Evolutionary conservation across 495 filamentous ascomycete species (phyloP).

Genomic region (Talaromyces trachyspermus): DNA sequence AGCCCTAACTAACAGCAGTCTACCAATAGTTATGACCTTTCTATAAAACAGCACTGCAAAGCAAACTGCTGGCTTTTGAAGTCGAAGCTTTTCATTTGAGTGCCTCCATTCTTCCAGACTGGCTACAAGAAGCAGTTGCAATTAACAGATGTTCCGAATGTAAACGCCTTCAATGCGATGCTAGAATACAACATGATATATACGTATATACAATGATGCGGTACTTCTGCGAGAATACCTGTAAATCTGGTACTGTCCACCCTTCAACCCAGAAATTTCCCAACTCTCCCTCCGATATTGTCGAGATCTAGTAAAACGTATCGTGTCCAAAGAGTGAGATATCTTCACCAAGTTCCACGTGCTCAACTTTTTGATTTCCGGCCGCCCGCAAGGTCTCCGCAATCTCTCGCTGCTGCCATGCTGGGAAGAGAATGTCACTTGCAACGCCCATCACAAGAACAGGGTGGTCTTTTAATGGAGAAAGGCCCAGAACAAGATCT

Average conservation of each 20-base stretch:
- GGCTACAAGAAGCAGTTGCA: neutral
- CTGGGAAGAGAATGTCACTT: slow-evolving; percentile 94
- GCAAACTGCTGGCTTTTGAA: slow-evolving; percentile 47
- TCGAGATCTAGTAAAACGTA: slow-evolving; percentile 91
- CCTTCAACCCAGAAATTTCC: slow-evolving; percentile 60
- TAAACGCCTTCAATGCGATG: slow-evolving; percentile 1
- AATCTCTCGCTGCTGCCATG: slow-evolving; percentile 96
- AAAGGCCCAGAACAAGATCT: slow-evolving; percentile 73
- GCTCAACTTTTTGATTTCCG: slow-evolving; percentile 73
- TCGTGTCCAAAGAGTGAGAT: slow-evolving; percentile 92
- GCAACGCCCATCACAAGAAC: slow-evolving; percentile 89
- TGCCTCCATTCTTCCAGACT: slow-evolving; percentile 43
- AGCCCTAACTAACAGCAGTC: too few species aligned
- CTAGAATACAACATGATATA: slow-evolving; percentile 1
- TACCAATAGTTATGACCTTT: slow-evolving; percentile 42
- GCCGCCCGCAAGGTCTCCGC: slow-evolving; percentile 69
- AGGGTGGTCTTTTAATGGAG: slow-evolving; percentile 62
- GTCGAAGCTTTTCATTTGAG: slow-evolving; percentile 49
- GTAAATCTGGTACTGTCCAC: too few species aligned
- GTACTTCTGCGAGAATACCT: too few species aligned
- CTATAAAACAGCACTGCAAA: slow-evolving; percentile 26
- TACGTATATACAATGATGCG: neutral
- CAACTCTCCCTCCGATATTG: slow-evolving; percentile 78
- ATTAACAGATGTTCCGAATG: neutral
- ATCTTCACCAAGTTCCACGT: slow-evolving; percentile 89